These are phyloP conservation scores for Marasmius fiardii DNA, from an alignment of 1,284 basidiomycete genomes.

Conservation along the genomic window DNA sequence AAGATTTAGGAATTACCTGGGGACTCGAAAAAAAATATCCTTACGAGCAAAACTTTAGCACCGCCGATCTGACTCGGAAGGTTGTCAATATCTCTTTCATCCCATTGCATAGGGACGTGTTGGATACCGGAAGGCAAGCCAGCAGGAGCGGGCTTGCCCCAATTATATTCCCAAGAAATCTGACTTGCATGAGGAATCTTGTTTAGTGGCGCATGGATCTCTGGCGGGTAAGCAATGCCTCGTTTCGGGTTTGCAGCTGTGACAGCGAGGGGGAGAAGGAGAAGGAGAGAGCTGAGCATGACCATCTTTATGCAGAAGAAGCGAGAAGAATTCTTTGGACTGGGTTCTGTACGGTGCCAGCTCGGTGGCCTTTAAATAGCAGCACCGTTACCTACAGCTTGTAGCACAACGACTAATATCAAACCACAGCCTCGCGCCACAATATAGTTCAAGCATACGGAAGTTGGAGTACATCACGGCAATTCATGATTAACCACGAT, in stretches of 20 bases:
- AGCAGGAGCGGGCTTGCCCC: slow-evolving; percentile 3
- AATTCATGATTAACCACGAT: too few species aligned
- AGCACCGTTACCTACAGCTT: too few species aligned
- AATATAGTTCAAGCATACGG: too few species aligned
- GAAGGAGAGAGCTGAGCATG: not conserved
- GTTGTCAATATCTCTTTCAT: not conserved
- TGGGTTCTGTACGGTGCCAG: not conserved
- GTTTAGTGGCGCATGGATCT: not conserved
- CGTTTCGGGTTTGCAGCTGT: not conserved
- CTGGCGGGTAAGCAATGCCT: not conserved
- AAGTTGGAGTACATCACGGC: too few species aligned
- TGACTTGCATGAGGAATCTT: not conserved
- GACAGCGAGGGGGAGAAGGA: not conserved
- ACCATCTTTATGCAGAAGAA: not conserved
- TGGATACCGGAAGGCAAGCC: slow-evolving; percentile 5
- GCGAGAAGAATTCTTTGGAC: not conserved
- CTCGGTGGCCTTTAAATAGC: not conserved
- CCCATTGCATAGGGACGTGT: slow-evolving; percentile 14
- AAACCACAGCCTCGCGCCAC: too few species aligned
- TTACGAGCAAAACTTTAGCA: slow-evolving; percentile 10
- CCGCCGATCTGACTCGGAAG: not conserved
- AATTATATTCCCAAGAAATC: slow-evolving; percentile 13
- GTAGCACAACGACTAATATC: too few species aligned
- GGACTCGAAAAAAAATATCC: not conserved
- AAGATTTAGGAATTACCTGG: not conserved